phyloP scores from a whole-genome alignment of 345 rosid genomes.

The Atalantia buxifolia region DNA sequence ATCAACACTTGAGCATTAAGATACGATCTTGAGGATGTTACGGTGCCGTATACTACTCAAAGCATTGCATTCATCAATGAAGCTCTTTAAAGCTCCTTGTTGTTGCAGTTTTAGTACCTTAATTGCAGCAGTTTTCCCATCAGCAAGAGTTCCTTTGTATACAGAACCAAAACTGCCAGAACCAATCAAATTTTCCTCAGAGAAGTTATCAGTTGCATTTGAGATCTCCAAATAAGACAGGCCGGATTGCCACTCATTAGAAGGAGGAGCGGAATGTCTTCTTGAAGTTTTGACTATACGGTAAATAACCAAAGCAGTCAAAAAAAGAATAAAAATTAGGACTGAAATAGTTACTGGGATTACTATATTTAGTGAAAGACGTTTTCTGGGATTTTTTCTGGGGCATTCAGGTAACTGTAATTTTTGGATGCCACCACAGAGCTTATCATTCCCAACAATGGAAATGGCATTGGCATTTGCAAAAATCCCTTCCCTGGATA shows the following conservation, averaged over 20 bases:
- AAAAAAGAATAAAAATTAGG: neutral
- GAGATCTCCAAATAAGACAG: conserved; percentile 14
- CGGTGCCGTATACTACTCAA: conserved; percentile 24
- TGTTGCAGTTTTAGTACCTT: conserved; percentile 31
- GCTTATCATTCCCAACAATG: conserved; percentile 12
- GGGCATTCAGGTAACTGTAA: conserved; percentile 17
- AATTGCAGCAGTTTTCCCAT: conserved; percentile 10
- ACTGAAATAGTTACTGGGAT: neutral
- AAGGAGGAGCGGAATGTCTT: neutral
- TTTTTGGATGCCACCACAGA: conserved; percentile 19
- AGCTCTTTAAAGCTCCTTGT: conserved; percentile 26
- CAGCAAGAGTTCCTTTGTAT: conserved; percentile 17
- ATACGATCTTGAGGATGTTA: conserved; percentile 20
- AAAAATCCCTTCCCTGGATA: conserved; percentile 17
- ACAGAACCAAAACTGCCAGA: conserved; percentile 31
- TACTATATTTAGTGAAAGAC: neutral
- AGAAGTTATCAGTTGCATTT: conserved; percentile 22
- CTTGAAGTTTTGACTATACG: neutral
- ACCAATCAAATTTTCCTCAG: conserved; percentile 23
- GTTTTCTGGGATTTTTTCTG: neutral
- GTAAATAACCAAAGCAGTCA: neutral
- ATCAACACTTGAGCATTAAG: conserved; percentile 22
- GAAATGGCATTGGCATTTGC: conserved; percentile 17
- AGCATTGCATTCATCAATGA: conserved; percentile 27
- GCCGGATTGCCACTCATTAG: neutral